Evolutionary conservation across 345 rosid genomes (phyloP).

Genomic region (Citrus medica): DNA sequence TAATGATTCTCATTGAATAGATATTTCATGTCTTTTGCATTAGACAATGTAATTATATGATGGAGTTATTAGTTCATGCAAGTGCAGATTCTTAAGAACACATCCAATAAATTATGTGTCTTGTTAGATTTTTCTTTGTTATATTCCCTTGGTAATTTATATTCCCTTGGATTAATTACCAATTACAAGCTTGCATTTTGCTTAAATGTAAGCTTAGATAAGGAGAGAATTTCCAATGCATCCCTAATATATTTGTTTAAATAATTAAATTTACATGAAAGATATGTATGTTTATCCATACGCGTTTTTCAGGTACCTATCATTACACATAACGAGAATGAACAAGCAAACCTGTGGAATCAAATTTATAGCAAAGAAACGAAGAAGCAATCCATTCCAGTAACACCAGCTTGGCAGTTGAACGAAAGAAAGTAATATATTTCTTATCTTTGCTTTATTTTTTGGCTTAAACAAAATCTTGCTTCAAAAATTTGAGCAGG

Average conservation of each 20-base stretch:
- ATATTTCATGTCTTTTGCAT: not conserved
- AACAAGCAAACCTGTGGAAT: slow-evolving; percentile 80
- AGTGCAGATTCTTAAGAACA: not conserved
- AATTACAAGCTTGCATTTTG: not conserved
- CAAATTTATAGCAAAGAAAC: slow-evolving; percentile 86
- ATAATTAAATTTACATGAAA: not conserved
- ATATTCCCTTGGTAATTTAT: not conserved
- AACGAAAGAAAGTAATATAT: slow-evolving; percentile 86
- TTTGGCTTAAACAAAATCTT: slow-evolving; percentile 13
- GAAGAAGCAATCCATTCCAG: slow-evolving; percentile 74
- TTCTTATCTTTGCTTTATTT: slow-evolving; percentile 49
- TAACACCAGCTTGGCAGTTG: slow-evolving; percentile 84
- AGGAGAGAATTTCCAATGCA: not conserved
- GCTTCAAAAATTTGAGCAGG: not conserved
- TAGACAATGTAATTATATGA: not conserved
- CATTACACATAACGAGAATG: slow-evolving; percentile 69
- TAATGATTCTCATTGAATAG: not conserved
- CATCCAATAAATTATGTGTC: too few species aligned
- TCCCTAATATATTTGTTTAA: not conserved
- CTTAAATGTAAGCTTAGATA: not conserved
- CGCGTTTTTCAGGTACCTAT: slow-evolving; percentile 65
- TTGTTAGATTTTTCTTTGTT: not conserved
- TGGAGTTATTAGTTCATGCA: not conserved
- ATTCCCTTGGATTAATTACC: not conserved
- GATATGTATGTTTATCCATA: not conserved